Base-by-base conservation (phyloP, 1,284 basidiomycete species). In the Phellinidium pouzarii region DNA sequence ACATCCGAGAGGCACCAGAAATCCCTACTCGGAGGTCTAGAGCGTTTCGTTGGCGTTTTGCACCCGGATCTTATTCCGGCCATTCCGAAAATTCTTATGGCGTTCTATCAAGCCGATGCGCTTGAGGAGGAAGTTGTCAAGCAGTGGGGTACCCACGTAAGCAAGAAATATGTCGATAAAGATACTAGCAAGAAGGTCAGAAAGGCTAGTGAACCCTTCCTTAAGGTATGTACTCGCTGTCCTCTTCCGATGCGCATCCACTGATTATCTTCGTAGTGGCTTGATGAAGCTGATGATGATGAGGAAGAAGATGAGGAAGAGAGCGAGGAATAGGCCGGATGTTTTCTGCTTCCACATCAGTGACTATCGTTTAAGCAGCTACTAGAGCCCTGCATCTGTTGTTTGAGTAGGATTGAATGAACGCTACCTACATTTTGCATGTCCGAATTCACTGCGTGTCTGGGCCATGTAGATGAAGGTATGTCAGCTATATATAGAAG, bases 151-250 rank as follows among this genome's bases (percentile, higher is more conserved):
- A 97, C 91, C 4, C 95, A 98, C 64, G 93, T 96, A 62, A 91
- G 87, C 71, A 96, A 92, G 77, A 97, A 99, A 76, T 98, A 96
- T 66, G 92, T 95, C 53, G 91, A 95, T 71, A 94, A 91, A 73
- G 94, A 98, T 25, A 87, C 80, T 40, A 91, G 87, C 68, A 99
- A 98, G 80, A 94, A 84, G 71, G 94, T 99, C 52, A 79, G 95
- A 61, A 94, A 95, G 75, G 92, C 91, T 20, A 92, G 92, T 59
- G 92, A 92, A 65, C 92, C 94, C 0, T 97, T 99, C 78, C 73
- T 99, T 65, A 92, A 80, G 73, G 77, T 78, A 55, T 51, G 71
- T 63, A 25, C 14, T 40, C n/a, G 23, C 22, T 17, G 3, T 20
- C 4, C 27, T 38, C 41, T 40, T 22, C 4, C 37, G 27, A 20